Conservation (phyloP, 73 alveolate species). For the Paramecium caudatum region DNA sequence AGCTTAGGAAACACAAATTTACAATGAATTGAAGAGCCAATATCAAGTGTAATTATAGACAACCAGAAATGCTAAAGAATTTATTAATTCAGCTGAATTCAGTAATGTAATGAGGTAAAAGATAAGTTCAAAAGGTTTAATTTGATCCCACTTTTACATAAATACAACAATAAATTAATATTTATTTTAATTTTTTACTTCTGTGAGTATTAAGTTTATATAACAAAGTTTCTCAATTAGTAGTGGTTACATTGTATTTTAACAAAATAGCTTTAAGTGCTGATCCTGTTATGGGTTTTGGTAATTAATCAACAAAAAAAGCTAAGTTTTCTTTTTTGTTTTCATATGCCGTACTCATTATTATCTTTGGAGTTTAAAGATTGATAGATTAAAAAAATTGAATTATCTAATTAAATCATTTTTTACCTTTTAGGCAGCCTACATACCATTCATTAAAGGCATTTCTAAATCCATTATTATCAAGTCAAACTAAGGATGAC, state of each 20-base stretch:
- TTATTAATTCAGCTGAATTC: constrained; percentile 61
- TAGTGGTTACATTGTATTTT: too few species aligned
- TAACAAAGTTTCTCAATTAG: too few species aligned
- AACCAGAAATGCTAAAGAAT: constrained; percentile 51
- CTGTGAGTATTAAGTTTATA: too few species aligned
- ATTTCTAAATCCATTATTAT: constrained; percentile 60
- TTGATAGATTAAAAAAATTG: background rate
- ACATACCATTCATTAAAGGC: constrained; percentile 42
- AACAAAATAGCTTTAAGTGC: background rate
- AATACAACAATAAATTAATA: too few species aligned
- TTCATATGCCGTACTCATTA: constrained; percentile 11
- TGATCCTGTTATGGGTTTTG: background rate
- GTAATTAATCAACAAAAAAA: background rate
- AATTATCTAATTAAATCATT: background rate
- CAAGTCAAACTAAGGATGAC: constrained; percentile 13
- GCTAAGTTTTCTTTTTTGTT: constrained; percentile 3
- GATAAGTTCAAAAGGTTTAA: constrained; percentile 35
- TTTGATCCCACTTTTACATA: too few species aligned
- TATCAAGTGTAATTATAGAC: constrained; percentile 8
- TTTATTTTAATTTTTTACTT: too few species aligned
- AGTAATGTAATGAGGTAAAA: constrained; percentile 34
- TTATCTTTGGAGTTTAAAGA: background rate
- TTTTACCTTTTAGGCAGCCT: constrained; percentile 44
- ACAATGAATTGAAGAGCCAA: constrained; percentile 51
- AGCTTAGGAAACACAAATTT: constrained; percentile 40